Evolutionary conservation across 495 filamentous ascomycete genomes (phyloP).

Genomic region (Evansstolkia leycettana): DNA sequence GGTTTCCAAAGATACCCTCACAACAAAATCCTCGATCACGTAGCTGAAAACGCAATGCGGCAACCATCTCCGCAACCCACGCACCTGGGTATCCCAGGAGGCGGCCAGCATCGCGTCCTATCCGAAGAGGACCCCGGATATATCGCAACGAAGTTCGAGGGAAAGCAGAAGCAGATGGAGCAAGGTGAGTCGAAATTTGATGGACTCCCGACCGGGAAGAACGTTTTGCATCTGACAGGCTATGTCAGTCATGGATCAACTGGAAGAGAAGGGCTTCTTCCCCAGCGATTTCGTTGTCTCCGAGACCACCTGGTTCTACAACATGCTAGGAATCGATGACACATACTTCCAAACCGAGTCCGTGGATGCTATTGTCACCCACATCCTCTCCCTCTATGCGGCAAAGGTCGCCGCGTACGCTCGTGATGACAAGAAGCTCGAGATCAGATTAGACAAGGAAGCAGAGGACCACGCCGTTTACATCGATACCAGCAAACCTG

Average conservation of each 20-base stretch:
- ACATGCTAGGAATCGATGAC: conserved; percentile 93
- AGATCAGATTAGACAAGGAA: conserved; percentile 93
- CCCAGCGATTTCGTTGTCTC: conserved; percentile 69
- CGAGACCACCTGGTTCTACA: conserved; percentile 94
- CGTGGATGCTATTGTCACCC: conserved; percentile 75
- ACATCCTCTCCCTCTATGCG: conserved; percentile 92
- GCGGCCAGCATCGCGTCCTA: conserved; percentile 49
- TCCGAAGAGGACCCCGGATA: conserved; percentile 91
- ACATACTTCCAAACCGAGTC: conserved; percentile 96
- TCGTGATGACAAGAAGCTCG: conserved; percentile 82
- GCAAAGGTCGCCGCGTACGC: conserved; percentile 94
- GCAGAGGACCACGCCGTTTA: conserved; percentile 92
- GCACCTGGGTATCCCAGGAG: conserved; percentile 66
- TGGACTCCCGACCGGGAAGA: too few relatives aligned
- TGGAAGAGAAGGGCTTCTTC: conserved; percentile 76
- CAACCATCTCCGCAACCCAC: conserved; percentile 85
- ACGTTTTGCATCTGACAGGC: too few relatives aligned
- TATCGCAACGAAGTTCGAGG: conserved; percentile 87
- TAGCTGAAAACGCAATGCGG: conserved; percentile 43
- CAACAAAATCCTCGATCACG: conserved; percentile 53
- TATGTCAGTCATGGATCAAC: conserved; percentile 51
- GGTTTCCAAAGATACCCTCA: conserved; percentile 37
- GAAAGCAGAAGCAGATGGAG: conserved; percentile 89
- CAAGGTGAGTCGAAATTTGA: conserved; percentile 45
- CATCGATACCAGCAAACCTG: conserved; percentile 91